Evolutionary conservation across 345 rosid species (phyloP), one percentile per base, ranked within the genome.

Genomic region (Angophora floribunda): DNA sequence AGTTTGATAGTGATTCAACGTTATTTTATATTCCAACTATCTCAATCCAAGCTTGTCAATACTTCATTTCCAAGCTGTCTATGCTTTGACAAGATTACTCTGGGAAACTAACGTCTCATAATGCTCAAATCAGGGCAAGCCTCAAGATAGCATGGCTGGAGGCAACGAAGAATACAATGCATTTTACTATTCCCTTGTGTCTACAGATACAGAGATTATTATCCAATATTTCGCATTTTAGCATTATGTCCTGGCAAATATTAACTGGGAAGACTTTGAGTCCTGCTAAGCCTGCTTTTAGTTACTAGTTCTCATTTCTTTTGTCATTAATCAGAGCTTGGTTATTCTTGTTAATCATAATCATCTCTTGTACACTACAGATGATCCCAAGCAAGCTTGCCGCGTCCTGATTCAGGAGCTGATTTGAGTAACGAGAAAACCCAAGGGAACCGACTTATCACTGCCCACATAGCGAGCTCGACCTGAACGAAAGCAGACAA

Each of bases 101-200:
- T 36, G 47, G 3, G 6, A 36, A 24, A 5, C 47, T 45, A 50
- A 47, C 16, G 7, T 87, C 45, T 44, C 36, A 32, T 22, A 32
- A 24, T 36, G 47, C 41, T 67, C 86, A 32, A 8, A 67, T 89
- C 92, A 96, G 99, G 99, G 99, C 90, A 98, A 95, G 90, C 93
- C 91, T 52, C 96, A 98, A 94, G 99, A 97, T 91, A 94, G 99
- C 91, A 93, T 95, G 98, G 98, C 99, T 16, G 99, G 99, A 89
- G 99, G 99, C 59, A 97, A 96, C 94, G 99, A 97, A 93, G 98
- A 98, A 89, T 97, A 96, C 93, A 97, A 95, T 89, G 97, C 99
- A 30, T 98, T 95, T 91, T 95, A 96, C 91, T 98, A 98, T 91
- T 98, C 99, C 24, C 97, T 97, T 87, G 98, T 97, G 75, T 97